A percentile compares a stretch with the other conserved stretches of the same genome.
These are phyloP conservation scores for Basidiobolus meristosporus DNA, from an alignment of 371 early-diverging fungal genomes.

Conservation along the genomic window DNA sequence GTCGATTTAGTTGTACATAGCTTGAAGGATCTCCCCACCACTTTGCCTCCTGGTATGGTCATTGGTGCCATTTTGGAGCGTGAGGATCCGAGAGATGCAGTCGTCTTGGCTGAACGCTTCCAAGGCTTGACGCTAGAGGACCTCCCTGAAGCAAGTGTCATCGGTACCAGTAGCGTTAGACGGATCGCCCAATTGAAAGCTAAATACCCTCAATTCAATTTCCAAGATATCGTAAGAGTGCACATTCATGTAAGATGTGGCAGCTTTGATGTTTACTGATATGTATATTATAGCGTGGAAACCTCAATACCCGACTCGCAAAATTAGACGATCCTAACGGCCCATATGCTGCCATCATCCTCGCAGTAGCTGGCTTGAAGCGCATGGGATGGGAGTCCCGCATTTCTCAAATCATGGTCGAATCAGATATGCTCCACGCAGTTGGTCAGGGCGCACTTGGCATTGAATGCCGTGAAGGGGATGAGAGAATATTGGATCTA, in stretches of 20 bases:
- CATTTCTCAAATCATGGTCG: slow-evolving; percentile 46
- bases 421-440: slow-evolving; percentile 58
- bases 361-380: slow-evolving; percentile 78
- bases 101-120: slow-evolving; percentile 26
- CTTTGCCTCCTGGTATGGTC: slow-evolving; percentile 58
- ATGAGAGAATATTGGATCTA: slow-evolving; percentile 19
- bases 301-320: slow-evolving; percentile 60
- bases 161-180: slow-evolving; percentile 86
- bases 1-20: slow-evolving; percentile 88
- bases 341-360: slow-evolving; percentile 56
- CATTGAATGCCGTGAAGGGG: slow-evolving; percentile 64
- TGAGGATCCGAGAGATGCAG: slow-evolving; percentile 80
- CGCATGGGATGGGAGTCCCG: slow-evolving; percentile 47
- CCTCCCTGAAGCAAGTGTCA: slow-evolving; percentile 55
- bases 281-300: slow-evolving; percentile 1
- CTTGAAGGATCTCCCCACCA: slow-evolving; percentile 89
- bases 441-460: slow-evolving; percentile 91
- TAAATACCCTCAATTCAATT: slow-evolving; percentile 53
- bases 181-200: slow-evolving; percentile 74
- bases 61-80: slow-evolving; percentile 71
- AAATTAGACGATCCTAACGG: slow-evolving; percentile 70
- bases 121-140: slow-evolving; percentile 20
- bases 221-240: slow-evolving; percentile 57
- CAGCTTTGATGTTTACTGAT: not conserved
- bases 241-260: not conserved